Base-by-base conservation (phyloP, 192 early-diverging fungal species). In the Chytriomyces sp. region DNA sequence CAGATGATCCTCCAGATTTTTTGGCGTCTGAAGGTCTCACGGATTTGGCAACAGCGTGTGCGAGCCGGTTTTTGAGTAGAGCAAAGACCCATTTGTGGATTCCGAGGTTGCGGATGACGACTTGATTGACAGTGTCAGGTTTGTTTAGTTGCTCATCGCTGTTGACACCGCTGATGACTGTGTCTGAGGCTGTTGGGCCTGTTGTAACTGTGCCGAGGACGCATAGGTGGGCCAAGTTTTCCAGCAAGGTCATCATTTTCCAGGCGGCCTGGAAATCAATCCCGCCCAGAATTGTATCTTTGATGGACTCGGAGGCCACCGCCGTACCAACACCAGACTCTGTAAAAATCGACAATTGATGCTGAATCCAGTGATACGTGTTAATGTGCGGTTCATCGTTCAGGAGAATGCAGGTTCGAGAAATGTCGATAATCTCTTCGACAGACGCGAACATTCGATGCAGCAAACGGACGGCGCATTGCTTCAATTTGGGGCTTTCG, bases 371-470 rank as follows among this genome's bases (percentile, higher is more conserved):
- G 8, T 60, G 23, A 64, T 77, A 82, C 9, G 59, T 72, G 5
- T 63, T 16, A 6, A 71, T 46, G 61, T 81, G 67, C 5, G 43
- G 18, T 24, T 23, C 16, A n/a, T 79, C 76, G 45, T 78, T 73
- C 47, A 82, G 20, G 9, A 82, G 20, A 13, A 82, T 48, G 5
- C 64, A 26, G 47, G 16, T 59, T 45, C 72, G 44, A 6, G 63
- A n/a, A 18, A 77, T 45, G 6, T 69, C 60, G 8, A 82, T 8
- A 0, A 82, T 6, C 43, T 80, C 79, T 49, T 79, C 78, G 23
- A 76, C 50, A 5, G 81, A 81, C 1, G 78, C 63, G 46, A 73
- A 72, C 67, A 82, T 35, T 9, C 75, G 61, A 67, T 82, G 81
- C 7, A 82, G 60, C 0, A 82, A 26, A 5, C 65, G 61, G 7